A percentile compares a stretch with the other conserved stretches of the same genome.
Evolutionary conservation across 306 rosid species (phyloP).

Genomic region (Argentina anserina): DNA sequence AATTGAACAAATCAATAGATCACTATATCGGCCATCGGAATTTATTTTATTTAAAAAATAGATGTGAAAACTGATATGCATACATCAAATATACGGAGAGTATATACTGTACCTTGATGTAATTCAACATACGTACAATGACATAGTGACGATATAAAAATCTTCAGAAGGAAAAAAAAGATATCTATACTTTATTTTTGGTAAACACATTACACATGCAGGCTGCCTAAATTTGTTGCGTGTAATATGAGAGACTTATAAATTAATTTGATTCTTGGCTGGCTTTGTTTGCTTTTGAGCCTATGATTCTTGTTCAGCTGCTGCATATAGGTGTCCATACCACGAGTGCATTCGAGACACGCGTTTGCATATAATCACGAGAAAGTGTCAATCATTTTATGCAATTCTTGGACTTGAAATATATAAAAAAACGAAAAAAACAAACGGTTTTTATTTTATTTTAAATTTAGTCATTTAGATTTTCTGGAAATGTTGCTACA

Average conservation of each 20-base stretch:
- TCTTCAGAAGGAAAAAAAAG: not conserved
- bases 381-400: constrained; percentile 22
- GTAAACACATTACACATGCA: not conserved
- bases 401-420: not conserved
- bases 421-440: not conserved
- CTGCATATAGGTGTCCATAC: constrained; percentile 28
- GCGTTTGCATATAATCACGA: constrained; percentile 7
- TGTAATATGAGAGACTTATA: not conserved
- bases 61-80: too few relatives aligned
- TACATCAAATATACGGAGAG: too few relatives aligned
- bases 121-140: not conserved
- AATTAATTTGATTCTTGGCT: constrained; percentile 13
- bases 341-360: not conserved
- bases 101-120: not conserved
- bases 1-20: not conserved
- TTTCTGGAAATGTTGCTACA: not conserved
- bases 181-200: not conserved
- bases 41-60: too few relatives aligned
- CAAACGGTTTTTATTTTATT: too few relatives aligned
- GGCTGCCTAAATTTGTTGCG: not conserved
- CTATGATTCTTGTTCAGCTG: constrained; percentile 2
- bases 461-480: not conserved
- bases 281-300: not conserved
- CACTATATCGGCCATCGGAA: too few relatives aligned
- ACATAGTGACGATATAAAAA: not conserved